Conservation (phyloP, 164 flowering plant species). For the Tetrastigma voinierianum region DNA sequence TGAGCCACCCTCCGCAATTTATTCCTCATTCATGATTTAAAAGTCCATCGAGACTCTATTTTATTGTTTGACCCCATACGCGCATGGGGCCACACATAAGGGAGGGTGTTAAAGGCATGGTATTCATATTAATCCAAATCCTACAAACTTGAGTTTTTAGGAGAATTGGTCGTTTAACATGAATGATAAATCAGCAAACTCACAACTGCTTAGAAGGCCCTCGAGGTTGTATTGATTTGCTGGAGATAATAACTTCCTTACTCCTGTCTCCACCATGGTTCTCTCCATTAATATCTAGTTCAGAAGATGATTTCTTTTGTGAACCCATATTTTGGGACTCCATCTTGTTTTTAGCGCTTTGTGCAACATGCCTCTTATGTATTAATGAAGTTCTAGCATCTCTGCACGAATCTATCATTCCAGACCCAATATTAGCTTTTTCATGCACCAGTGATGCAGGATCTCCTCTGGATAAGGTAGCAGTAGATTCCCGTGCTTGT, state of each 20-base stretch:
- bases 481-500: neutral
- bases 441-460: neutral
- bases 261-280: neutral
- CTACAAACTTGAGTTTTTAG: too few species aligned
- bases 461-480: neutral
- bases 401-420: neutral
- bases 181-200: conserved; percentile 2
- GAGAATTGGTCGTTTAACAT: neutral
- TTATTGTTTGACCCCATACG: neutral
- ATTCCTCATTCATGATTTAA: too few species aligned
- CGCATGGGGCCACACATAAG: too few species aligned
- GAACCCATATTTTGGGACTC: neutral
- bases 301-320: conserved; percentile 1
- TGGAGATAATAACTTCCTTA: neutral
- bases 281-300: neutral
- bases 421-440: neutral
- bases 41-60: too few species aligned
- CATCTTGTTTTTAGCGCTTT: neutral
- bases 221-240: neutral
- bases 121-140: neutral
- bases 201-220: conserved; percentile 8
- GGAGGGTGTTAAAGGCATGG: too few species aligned
- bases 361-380: conserved; percentile 4
- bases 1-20: too few species aligned
- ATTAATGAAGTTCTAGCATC: neutral